Evolutionary conservation across 345 rosid genomes (phyloP).

Genomic region (Cardamine chenopodiifolia): DNA sequence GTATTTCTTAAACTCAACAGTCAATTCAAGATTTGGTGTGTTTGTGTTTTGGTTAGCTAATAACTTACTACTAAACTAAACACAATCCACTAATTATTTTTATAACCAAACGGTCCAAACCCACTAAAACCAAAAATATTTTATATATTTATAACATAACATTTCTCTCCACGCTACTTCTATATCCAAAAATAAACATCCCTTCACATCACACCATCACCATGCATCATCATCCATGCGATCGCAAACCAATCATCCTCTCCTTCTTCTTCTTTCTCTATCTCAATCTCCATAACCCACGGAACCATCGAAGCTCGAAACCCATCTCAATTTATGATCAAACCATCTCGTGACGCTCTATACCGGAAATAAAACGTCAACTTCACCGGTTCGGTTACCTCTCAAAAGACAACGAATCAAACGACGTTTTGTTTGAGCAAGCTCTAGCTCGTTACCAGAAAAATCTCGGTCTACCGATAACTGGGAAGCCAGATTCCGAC

Average conservation of each 20-base stretch:
- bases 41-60: constrained; percentile 37
- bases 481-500: constrained; percentile 58
- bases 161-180: constrained; percentile 42
- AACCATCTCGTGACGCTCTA: constrained; percentile 32
- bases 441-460: constrained; percentile 54
- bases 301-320: constrained; percentile 42
- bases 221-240: constrained; percentile 36
- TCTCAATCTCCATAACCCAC: constrained; percentile 37
- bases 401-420: constrained; percentile 15
- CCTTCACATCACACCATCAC: constrained; percentile 34
- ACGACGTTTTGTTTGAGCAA: constrained; percentile 45
- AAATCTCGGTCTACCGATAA: constrained; percentile 54
- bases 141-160: constrained; percentile 29
- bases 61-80: constrained; percentile 35
- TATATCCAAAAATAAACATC: constrained; percentile 1
- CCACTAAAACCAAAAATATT: constrained; percentile 8
- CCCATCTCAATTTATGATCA: constrained; percentile 26
- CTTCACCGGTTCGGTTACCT: constrained; percentile 61
- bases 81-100: constrained; percentile 21
- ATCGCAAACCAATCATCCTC: constrained; percentile 14
- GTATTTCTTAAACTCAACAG: not conserved
- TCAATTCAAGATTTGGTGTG: constrained; percentile 39
- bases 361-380: constrained; percentile 56
- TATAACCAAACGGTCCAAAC: constrained; percentile 30
- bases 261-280: constrained; percentile 33